Base-by-base conservation (phyloP, 2,329 filamentous ascomycete species). In the Trichocomaceae sp. region DNA sequence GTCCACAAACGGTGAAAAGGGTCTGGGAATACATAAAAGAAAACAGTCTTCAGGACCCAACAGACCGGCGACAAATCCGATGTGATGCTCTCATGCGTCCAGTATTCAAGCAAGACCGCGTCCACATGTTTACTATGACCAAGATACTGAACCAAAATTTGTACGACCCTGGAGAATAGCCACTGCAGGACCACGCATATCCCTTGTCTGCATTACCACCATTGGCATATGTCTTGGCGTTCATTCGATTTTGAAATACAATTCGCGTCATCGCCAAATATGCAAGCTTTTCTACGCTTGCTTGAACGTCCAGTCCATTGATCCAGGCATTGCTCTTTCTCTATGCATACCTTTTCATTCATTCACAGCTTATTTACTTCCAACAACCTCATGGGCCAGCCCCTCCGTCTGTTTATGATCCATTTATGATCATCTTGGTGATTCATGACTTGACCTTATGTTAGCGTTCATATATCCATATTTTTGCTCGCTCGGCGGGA, bases 71-170 rank as follows among this genome's bases (percentile, higher is more conserved):
- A 20, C 90, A 96, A 63, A 99, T 99, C 60, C 77, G 83, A 26
- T 99, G 93, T 74, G 93, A 99, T 72, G 89, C 95, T 22, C 84
- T 83, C 62, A 87, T 99, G 86, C 85, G 88, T 58, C 87, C 87
- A 6, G 87, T 99, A 7, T 99, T 99, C 77, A 95, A 95, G 71
- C 82, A 87, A 66, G 83, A 90, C 65, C 88, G 83, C 65, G 87
- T 99, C 49, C 90, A 97, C 73, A 99, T 99, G 93, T 99, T 99
- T 72, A 91, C 90, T 62, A 97, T 99, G 92, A 97, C 96, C 78
- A 96, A 96, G 77, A 83, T 96, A 15, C 83, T 97, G 10, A 90
- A 88, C 59, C 85, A 87, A 68, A 92, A 97, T 66, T 78, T 97
- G 39, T 96, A 95, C 67, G 88, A 87, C 2, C 80, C 88, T 47